Evolutionary conservation across 768 basidiomycete species (phyloP), one percentile per base, ranked within the genome.

Genomic region (Xerocomellus intermedius): DNA sequence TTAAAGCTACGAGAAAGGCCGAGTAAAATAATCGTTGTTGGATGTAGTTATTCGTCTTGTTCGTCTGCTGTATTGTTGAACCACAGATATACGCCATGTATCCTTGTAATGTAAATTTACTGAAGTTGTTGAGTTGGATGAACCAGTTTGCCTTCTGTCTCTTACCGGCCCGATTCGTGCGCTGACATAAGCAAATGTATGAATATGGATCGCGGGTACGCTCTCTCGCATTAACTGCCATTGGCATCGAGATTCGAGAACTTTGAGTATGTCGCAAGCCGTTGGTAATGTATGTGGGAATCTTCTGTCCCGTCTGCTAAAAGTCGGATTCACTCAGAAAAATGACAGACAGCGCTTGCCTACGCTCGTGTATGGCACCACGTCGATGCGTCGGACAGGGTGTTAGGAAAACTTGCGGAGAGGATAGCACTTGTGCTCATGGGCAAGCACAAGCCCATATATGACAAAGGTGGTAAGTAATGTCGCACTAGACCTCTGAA

Each of bases 401-500:
- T 94, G n/a, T 80, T 98, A 17, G 97, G 97, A 68, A 93, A 95
- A 78, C 82, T 98, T 10, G 95, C 97, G 7, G 87, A 91, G 64
- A 82, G 93, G 35, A 97, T 99, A 63, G 96, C 97, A 4, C 82
- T 92, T 54, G 94, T 94, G 32, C 80, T 99, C 43, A 98, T 98
- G 96, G 97, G 96, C 67, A 99, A 98, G 75, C 94, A 98, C 73
- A 99, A 98, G 69, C 95, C 96, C 7, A 92, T 95, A 38, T 98
- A 91, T 65, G 94, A 98, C 73, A 93, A 92, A 10, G 82, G 87
- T 60, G 83, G 96, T 94, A 58, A 55, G 87, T 75, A 16, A 1
- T 32, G 26, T 37, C 13, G 17, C 26, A 13, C 35, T 22, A 2
- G 9, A 2, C 12, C 2, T 47, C 3, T n/a, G 8, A 22, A 38